These are phyloP conservation scores for Clarireedia homoeocarpa DNA, from an alignment of 2,329 filamentous ascomycete species.

Conservation along the genomic window DNA sequence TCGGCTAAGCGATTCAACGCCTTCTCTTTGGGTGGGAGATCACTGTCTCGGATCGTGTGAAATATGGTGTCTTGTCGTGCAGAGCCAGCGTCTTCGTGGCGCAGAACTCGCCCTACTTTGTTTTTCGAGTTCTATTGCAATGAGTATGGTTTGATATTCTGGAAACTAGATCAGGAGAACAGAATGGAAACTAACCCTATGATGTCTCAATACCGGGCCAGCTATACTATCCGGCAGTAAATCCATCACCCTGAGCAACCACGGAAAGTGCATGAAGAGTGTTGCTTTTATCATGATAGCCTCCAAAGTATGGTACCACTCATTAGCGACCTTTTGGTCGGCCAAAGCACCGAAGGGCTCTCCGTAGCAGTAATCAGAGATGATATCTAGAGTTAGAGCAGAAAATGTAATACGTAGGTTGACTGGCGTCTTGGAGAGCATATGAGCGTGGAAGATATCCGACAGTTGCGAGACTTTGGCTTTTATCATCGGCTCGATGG, in stretches of 20 bases:
- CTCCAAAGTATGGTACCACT: constrained; percentile 2
- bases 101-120: constrained; percentile 16
- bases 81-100: neutral
- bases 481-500: constrained; percentile 17
- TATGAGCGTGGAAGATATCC: constrained; percentile 9
- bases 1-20: constrained; percentile 25
- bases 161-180: constrained; percentile 1
- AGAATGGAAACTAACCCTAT: neutral
- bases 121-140: constrained; percentile 5
- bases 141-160: constrained; percentile 31
- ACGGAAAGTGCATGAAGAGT: constrained; percentile 1
- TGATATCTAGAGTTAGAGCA: constrained; percentile 18
- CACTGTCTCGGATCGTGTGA: constrained; percentile 19
- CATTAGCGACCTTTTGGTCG: constrained; percentile 1
- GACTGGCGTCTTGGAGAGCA: neutral
- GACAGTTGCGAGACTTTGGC: constrained; percentile 12
- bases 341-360: constrained; percentile 13
- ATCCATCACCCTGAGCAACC: neutral
- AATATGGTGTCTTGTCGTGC: constrained; percentile 20
- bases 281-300: neutral
- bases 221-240: constrained; percentile 5
- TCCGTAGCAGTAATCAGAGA: constrained; percentile 25
- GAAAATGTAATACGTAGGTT: constrained; percentile 1
- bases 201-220: constrained; percentile 6
- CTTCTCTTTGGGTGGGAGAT: constrained; percentile 31